Base-by-base conservation (phyloP, 1,139 yeast species). In the Casaregolazyma suthepensis region DNA sequence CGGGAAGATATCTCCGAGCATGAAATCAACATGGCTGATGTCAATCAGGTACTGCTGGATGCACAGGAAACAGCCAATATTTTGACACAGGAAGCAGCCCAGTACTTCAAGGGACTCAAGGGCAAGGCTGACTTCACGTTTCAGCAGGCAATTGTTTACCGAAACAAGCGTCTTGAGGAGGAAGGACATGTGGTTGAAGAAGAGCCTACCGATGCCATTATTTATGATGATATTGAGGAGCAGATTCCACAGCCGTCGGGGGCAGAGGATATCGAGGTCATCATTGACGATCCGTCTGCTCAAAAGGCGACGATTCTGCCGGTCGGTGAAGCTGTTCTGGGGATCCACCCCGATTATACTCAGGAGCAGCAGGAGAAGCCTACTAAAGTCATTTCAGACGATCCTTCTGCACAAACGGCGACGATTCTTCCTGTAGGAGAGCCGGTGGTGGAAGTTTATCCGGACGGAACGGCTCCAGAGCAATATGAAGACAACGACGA, bases 51-150 rank as follows among this genome's bases (percentile, higher is more conserved):
- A 60, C 68, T 87, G 54, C 71, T 71, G 23, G 83, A 81, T 55
- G 75, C 86, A 19, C 83, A 82, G 60, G 73, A 75, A 59, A 87
- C 88, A 55, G 72, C 87, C 49, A 75, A 77, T 51, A 73, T 82
- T 43, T 68, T 89, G 54, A 71, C 81, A 37, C 78, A 81, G 56
- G 96, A 90, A 65, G 81, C 85, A 54, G 86, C 83, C 31, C 85
- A 84, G 58, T 85, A 82, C 65, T 72, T 88, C 61, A 81, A 83
- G 55, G 78, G 87, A 51, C 75, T 85, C 55, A 78, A 96, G 63
- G 91, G 95, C 13, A 80, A 83, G 66, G 95, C 96, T 18, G 91
- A 90, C 64, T 71, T 87, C 46, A 85, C 85, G 17, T 85, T 87
- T 68, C 96, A 89, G 70, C 72, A 75, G 56, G 80, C 94, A 17